Conservation (phyloP, 257 asterid species). For the Coffea canephora region DNA sequence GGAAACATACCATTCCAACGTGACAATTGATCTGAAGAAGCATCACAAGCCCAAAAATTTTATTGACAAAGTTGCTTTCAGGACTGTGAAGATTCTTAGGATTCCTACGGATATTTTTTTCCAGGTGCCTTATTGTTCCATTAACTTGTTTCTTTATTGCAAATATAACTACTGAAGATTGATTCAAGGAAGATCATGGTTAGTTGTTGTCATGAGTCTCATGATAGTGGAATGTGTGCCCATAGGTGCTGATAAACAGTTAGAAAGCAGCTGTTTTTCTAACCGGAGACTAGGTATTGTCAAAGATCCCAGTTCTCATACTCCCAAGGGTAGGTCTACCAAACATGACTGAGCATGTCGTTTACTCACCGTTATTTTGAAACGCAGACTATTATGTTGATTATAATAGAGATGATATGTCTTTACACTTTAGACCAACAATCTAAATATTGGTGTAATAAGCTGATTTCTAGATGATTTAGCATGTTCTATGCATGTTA, state of each 20-base stretch:
- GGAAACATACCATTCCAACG: constrained; percentile 69
- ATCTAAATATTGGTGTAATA: neutral
- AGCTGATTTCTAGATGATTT: neutral
- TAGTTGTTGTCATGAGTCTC: neutral
- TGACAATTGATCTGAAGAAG: constrained; percentile 72
- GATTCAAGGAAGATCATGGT: neutral
- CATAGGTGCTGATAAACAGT: neutral
- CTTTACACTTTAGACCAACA: neutral
- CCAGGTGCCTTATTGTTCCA: constrained; percentile 40
- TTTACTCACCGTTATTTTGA: neutral
- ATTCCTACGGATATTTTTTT: constrained; percentile 79
- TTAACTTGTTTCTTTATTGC: neutral
- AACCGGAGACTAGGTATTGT: neutral
- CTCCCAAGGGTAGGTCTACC: neutral
- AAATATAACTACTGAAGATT: neutral
- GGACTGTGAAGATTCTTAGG: constrained; percentile 79
- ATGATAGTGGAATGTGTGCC: neutral
- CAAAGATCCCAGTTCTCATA: neutral
- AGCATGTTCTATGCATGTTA: neutral
- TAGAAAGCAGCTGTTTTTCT: neutral
- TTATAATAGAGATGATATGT: neutral
- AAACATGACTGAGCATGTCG: neutral
- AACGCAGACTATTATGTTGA: neutral
- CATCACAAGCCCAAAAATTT: constrained; percentile 74
- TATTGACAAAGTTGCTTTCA: constrained; percentile 64